These are phyloP conservation scores for Irpex rosettiformis DNA, from an alignment of 1,284 basidiomycete genomes.

Conservation along the genomic window DNA sequence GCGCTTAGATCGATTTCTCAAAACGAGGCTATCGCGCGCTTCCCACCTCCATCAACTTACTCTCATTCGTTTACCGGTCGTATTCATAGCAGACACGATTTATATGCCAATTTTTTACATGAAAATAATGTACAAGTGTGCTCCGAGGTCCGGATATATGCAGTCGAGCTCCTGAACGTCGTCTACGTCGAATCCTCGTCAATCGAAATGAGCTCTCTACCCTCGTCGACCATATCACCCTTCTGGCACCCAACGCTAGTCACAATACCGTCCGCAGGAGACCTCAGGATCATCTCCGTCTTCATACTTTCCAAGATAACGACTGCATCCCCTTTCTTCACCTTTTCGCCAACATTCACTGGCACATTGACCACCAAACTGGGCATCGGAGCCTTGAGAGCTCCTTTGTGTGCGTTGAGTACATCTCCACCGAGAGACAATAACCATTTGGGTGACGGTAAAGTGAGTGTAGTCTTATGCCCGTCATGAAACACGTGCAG, in stretches of 20 bases:
- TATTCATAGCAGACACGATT: no score
- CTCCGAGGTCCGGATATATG: neutral
- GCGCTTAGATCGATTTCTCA: neutral
- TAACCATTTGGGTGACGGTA: conserved; percentile 67
- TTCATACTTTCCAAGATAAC: conserved; percentile 95
- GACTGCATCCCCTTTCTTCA: conserved; percentile 78
- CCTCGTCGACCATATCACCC: conserved; percentile 89
- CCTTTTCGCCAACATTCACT: conserved; percentile 70
- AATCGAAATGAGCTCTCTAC: conserved; percentile 71
- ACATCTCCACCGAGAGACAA: conserved; percentile 57
- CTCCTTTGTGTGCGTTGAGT: conserved; percentile 47
- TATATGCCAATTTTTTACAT: no score
- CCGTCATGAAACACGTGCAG: conserved; percentile 67
- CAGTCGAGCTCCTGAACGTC: no score
- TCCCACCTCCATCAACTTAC: neutral
- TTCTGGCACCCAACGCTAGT: conserved; percentile 70
- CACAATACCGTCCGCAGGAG: conserved; percentile 65
- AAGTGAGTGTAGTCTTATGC: conserved; percentile 53
- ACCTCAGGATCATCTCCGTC: conserved; percentile 86
- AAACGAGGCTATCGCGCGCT: neutral
- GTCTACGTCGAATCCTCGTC: no score
- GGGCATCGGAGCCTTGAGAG: conserved; percentile 81
- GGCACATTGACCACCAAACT: conserved; percentile 85
- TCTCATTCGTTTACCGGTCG: no score
- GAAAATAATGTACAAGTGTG: neutral